phyloP scores from a whole-genome alignment of 352 stramenopile species.

The Globisporangium carolinianum region DNA sequence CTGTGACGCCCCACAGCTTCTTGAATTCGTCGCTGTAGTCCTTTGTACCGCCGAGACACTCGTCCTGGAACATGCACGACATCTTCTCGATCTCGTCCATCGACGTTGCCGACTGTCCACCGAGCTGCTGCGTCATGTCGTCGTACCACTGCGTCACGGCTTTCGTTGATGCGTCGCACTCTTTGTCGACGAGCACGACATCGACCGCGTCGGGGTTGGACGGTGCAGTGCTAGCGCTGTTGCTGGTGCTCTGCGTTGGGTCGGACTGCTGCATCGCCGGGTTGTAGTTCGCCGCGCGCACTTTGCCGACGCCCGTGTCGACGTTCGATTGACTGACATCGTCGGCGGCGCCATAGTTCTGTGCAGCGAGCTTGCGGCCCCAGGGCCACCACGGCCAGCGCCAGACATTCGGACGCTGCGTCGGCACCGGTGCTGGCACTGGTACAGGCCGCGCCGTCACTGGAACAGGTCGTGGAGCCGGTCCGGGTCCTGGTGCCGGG shows the following conservation, averaged over 20 bases:
- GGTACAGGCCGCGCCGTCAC: background rate
- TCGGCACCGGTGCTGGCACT: background rate
- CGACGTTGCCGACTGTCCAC: slow-evolving; percentile 10
- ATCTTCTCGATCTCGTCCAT: slow-evolving; percentile 33
- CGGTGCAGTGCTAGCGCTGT: background rate
- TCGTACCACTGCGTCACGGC: slow-evolving; percentile 34
- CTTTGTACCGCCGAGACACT: slow-evolving; percentile 23
- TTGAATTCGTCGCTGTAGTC: slow-evolving; percentile 40
- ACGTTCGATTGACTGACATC: background rate
- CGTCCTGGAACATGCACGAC: slow-evolving; percentile 34
- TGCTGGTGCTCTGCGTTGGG: background rate
- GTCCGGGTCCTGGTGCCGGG: too few species aligned
- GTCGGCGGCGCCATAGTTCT: background rate
- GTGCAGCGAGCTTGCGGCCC: slow-evolving; percentile 2
- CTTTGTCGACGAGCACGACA: slow-evolving; percentile 21
- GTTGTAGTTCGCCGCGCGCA: slow-evolving; percentile 2
- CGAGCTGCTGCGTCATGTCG: slow-evolving; percentile 21
- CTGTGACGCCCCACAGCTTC: slow-evolving; percentile 15
- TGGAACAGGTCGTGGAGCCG: too few species aligned
- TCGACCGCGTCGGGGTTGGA: slow-evolving; percentile 14
- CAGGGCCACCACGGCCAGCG: slow-evolving; percentile 9
- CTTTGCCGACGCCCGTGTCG: background rate
- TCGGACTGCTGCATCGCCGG: slow-evolving; percentile 1
- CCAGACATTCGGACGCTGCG: background rate
- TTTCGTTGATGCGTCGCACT: slow-evolving; percentile 16